Base-by-base conservation (phyloP, 2,329 filamentous ascomycete genomes). In the Aspergillus sp. region DNA sequence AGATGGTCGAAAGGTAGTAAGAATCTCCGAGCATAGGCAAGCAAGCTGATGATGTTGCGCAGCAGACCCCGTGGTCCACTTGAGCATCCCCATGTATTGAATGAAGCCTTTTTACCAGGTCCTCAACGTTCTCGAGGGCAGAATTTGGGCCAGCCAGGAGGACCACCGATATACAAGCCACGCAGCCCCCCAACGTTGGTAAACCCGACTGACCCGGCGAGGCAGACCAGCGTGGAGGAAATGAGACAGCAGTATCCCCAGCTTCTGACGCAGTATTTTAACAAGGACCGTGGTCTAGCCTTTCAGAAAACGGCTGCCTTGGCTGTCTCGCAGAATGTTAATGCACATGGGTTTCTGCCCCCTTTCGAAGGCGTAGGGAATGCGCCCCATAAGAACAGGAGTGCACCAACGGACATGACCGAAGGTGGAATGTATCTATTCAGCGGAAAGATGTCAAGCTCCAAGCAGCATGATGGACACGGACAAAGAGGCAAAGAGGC, bases 321-420 rank as follows among this genome's bases (percentile, higher is more conserved):
- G 5, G 66, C 70, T 30, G 63, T 68, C 25, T 66, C 70, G n/a
- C 70, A 70, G 30, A 71, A 69, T 43, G 65, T 73, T 45, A 73
- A 70, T 56, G 70, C 66, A 9, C 70, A 73, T 59, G 72, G 67
- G 2, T 69, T 67, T 52, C 60, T 74, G 9, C 71, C 71, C 38
- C 63, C 65, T 15, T 70, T 70, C 53, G 73, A 74, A 55, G 71
- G 72, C 9, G 57, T 68, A n/a, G 67, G 60, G 17, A 69, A 72
- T 49, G 36, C 45, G 21, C 47, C 63, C n/a, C 39, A 36, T 39
- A 39, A 39, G 39, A 38, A 45, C 30, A 39, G 15, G 19, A 32
- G 52, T 8, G 38, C 39, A 17, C 39, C 48, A 4, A 23, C 25
- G 51, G 23, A 58, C 54, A 55, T 49, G 38, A 43, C 55, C 45